A percentile compares a stretch with the other conserved stretches of the same genome.
Evolutionary conservation across 164 flowering plant genomes (phyloP).

Genomic region (Vitis cinerea): DNA sequence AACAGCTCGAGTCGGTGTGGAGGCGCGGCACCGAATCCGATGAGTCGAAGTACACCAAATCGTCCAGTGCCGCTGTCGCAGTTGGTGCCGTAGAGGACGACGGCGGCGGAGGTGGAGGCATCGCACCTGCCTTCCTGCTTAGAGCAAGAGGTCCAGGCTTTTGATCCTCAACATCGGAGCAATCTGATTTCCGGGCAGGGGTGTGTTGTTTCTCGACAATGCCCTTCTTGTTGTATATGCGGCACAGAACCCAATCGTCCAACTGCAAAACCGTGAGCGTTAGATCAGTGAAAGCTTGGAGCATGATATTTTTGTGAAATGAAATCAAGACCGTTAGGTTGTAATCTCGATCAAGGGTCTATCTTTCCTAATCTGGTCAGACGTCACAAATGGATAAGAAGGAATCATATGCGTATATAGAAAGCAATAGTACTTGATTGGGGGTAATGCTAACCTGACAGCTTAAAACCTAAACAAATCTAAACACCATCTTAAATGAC

Average conservation of each 20-base stretch:
- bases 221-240: slow-evolving; percentile 78
- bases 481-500: no score
- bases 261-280: slow-evolving; percentile 36
- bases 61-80: slow-evolving; percentile 20
- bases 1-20: slow-evolving; percentile 66
- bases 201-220: slow-evolving; percentile 37
- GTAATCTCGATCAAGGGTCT: not conserved
- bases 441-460: not conserved
- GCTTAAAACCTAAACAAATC: not conserved
- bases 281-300: not conserved
- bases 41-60: slow-evolving; percentile 43
- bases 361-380: not conserved
- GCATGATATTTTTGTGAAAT: not conserved
- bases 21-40: slow-evolving; percentile 62
- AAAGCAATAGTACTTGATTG: not conserved
- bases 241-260: slow-evolving; percentile 80
- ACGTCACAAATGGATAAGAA: slow-evolving; percentile 9
- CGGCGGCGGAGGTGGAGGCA: not conserved
- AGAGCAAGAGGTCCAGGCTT: slow-evolving; percentile 30
- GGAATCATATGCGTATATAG: slow-evolving; percentile 13
- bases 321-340: not conserved
- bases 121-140: not conserved
- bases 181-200: not conserved
- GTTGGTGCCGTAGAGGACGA: slow-evolving; percentile 18
- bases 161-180: slow-evolving; percentile 24